phyloP scores from a whole-genome alignment of 2,329 filamentous ascomycete species.

The Phaeoacremonium minimum region DNA sequence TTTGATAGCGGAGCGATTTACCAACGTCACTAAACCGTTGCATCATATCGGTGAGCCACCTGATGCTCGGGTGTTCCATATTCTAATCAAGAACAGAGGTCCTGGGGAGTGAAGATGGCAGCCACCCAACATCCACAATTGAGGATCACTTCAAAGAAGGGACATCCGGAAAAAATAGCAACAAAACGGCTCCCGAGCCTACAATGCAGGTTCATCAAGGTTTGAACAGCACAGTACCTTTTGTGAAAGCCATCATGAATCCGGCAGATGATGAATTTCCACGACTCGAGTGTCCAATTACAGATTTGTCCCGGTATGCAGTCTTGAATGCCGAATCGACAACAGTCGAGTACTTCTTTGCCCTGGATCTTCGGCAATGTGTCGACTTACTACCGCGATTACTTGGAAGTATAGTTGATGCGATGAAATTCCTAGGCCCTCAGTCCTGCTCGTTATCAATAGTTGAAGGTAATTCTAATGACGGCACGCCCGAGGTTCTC shows the following conservation, averaged over 20 bases:
- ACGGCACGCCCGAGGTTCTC: slow-evolving; percentile 46
- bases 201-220: too few relatives aligned
- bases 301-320: slow-evolving; percentile 6
- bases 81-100: too few relatives aligned
- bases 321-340: background rate
- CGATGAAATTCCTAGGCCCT: slow-evolving; percentile 35
- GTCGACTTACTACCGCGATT: slow-evolving; percentile 38
- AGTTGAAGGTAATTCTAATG: slow-evolving; percentile 37
- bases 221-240: too few relatives aligned
- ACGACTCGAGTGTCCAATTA: slow-evolving; percentile 6
- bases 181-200: too few relatives aligned
- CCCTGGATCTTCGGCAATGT: slow-evolving; percentile 41
- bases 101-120: too few relatives aligned
- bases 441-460: slow-evolving; percentile 36
- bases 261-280: slow-evolving; percentile 3
- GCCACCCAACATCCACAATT: too few relatives aligned
- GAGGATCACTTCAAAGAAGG: too few relatives aligned
- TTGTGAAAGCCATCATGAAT: slow-evolving; percentile 12
- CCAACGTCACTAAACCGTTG: too few relatives aligned
- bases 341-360: slow-evolving; percentile 37
- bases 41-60: too few relatives aligned
- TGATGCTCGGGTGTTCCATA: too few relatives aligned
- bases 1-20: too few relatives aligned
- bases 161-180: too few relatives aligned
- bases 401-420: slow-evolving; percentile 35